phyloP scores from a whole-genome alignment of 176 grass and related monocot genomes.

The Luzula sylvatica region DNA sequence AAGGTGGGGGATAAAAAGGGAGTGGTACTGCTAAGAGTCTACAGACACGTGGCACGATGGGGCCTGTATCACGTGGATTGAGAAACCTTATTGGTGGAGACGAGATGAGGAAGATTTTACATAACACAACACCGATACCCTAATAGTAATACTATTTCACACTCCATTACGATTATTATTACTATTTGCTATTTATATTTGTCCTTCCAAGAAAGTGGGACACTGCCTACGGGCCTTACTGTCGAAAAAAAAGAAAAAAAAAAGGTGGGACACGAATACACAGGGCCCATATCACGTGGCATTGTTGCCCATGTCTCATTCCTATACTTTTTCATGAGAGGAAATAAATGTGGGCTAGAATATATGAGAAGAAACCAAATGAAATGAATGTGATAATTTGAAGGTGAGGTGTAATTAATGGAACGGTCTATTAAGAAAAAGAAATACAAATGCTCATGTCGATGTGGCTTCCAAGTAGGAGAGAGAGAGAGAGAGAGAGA shows the following conservation, averaged over 20 bases:
- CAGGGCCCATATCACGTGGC: neutral
- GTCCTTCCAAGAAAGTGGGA: neutral
- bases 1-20: neutral
- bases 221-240: neutral
- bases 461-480: neutral
- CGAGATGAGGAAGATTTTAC: conserved; percentile 22
- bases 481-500: neutral
- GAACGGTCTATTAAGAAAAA: conserved; percentile 13
- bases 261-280: neutral
- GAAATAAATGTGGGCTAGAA: too few relatives aligned
- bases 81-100: conserved; percentile 19
- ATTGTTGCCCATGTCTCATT: neutral
- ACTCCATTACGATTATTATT: too few relatives aligned
- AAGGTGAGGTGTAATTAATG: neutral
- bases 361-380: too few relatives aligned
- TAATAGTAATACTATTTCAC: too few relatives aligned
- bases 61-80: conserved; percentile 15
- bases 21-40: neutral
- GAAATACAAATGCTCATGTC: neutral
- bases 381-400: too few relatives aligned
- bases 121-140: neutral
- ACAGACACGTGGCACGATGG: neutral
- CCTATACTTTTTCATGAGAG: too few relatives aligned
- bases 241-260: neutral
- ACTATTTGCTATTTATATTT: neutral